These are phyloP conservation scores for Schizophyllum amplum DNA, from an alignment of 1,284 basidiomycete genomes.

Conservation along the genomic window DNA sequence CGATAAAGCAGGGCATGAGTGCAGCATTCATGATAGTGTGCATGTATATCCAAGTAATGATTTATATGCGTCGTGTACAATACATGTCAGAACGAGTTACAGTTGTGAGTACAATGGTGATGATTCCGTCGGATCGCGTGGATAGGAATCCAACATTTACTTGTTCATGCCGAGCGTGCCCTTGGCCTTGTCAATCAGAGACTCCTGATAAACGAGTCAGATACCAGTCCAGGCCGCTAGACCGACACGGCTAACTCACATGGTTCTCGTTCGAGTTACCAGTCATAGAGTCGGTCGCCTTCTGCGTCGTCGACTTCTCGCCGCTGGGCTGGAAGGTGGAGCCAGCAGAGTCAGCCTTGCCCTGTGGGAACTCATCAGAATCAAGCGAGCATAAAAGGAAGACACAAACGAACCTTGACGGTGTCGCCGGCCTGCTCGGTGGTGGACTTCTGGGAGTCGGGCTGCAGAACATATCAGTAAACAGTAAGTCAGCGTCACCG, in stretches of 20 bases:
- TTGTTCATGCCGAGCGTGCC: conserved; percentile 34
- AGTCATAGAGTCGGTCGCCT: conserved; percentile 34
- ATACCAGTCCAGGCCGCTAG: neutral
- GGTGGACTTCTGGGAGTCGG: conserved; percentile 47
- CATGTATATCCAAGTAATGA: too few species aligned
- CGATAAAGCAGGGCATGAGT: too few species aligned
- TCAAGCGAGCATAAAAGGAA: too few species aligned
- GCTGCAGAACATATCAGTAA: conserved; percentile 21
- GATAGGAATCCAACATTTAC: conserved; percentile 8
- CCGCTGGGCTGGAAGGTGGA: conserved; percentile 36
- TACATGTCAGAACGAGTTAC: too few species aligned
- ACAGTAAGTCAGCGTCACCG: neutral
- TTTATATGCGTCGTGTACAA: too few species aligned
- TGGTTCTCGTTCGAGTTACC: conserved; percentile 30
- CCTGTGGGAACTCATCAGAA: too few species aligned
- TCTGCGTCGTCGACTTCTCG: conserved; percentile 38
- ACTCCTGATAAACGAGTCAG: conserved; percentile 22
- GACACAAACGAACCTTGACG: too few species aligned
- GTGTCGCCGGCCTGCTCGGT: conserved; percentile 47
- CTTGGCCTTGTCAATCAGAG: conserved; percentile 42
- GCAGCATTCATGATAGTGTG: too few species aligned
- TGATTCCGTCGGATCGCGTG: too few species aligned
- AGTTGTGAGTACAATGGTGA: too few species aligned
- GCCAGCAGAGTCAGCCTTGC: conserved; percentile 30
- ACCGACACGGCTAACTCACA: conserved; percentile 2